phyloP scores from a whole-genome alignment of 2,329 filamentous ascomycete genomes.

The Claviceps africana region DNA sequence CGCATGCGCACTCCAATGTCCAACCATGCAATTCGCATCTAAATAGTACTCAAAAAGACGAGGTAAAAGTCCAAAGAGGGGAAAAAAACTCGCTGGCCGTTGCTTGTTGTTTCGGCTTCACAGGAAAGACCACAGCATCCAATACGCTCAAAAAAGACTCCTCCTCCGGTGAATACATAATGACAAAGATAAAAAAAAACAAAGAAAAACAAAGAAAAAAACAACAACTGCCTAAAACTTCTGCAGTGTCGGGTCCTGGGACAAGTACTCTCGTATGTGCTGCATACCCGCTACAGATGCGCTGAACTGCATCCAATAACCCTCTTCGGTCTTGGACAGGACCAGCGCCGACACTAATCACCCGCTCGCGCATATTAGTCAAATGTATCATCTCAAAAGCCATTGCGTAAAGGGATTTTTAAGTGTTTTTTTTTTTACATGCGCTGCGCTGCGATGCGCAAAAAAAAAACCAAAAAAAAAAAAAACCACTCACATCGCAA shows the following conservation, averaged over 20 bases:
- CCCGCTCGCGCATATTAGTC: neutral
- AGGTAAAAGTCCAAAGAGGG: too few relatives aligned
- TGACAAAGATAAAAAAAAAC: neutral
- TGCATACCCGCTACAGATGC: neutral
- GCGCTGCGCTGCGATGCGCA: too few relatives aligned
- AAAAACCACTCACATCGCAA: neutral
- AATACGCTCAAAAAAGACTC: too few relatives aligned
- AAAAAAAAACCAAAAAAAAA: too few relatives aligned
- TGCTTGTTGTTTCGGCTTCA: too few relatives aligned
- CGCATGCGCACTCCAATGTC: too few relatives aligned
- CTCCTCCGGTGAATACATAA: neutral
- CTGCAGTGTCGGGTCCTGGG: conserved; percentile 1
- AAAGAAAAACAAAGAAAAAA: neutral
- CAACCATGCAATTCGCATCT: too few relatives aligned
- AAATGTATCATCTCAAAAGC: neutral
- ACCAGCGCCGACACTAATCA: neutral
- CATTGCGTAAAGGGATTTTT: too few relatives aligned
- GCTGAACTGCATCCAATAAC: conserved; percentile 1
- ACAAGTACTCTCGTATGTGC: neutral
- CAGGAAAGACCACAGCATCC: too few relatives aligned
- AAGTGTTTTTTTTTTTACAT: too few relatives aligned
- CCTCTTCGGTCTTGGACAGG: conserved; percentile 2
- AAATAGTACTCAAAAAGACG: too few relatives aligned
- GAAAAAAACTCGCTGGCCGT: too few relatives aligned
- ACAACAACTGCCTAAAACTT: neutral